Base-by-base conservation (phyloP, 2,329 filamentous ascomycete species). In the Fusarium humuli region DNA sequence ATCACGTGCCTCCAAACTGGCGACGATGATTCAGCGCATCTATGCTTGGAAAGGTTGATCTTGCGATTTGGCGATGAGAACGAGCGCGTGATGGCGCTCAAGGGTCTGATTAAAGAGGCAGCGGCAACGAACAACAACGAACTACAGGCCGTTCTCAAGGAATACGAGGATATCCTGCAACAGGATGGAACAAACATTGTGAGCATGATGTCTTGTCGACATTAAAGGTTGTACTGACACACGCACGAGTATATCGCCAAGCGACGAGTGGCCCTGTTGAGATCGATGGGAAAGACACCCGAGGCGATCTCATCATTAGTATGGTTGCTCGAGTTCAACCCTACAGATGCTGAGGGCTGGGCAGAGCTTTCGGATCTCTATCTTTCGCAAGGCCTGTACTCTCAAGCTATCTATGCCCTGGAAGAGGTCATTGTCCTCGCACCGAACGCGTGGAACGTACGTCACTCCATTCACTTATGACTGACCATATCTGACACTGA, bases 391-490 rank as follows among this genome's bases (percentile, higher is more conserved):
- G 93, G 92, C 1, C 81, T 95, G 74, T 94, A 92, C 76, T 83
- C 90, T 16, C 95, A 98, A 79, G 92, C 94, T 41, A 90, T 97
- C 53, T 97, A 92, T 79, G 91, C 94, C 65, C 83, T 97, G 46
- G 96, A 99, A 79, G 96, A 99, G 79, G 94, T 97, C 22, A 81
- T 99, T 46, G 84, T 98, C 54, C 85, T 97, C 61, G 88, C 90
- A 56, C 95, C 96, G 6, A 97, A 97, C 82, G 93, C 95, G 22
- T 99, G 96, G 94, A 98, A 97, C 83, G 93, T 96, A 79, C 79
- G 92, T 79, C 64, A 20, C 27, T 34, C 23, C 40, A 27, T n/a
- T 14, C 29, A 42, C 45, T 46, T 20, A 13, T 64, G 32, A 44
- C 69, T 46, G 44, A 55, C 52, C 25, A 9, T 48, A 40, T 30